Evolutionary conservation across 2,329 filamentous ascomycete species (phyloP).

Genomic region (Trichoderma cornu-damae): DNA sequence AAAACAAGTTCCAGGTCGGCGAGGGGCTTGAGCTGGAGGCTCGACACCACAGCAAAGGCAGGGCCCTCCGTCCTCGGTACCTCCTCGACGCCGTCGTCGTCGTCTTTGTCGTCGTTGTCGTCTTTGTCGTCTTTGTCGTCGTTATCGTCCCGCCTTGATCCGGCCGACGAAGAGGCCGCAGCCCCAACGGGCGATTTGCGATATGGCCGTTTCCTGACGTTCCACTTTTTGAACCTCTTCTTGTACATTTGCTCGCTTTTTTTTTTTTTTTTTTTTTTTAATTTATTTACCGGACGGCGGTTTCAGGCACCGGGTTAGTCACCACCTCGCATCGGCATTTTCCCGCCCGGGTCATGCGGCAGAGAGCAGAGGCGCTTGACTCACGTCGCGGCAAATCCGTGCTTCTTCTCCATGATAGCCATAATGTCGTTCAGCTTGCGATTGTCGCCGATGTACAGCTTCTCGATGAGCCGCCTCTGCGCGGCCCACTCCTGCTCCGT

Average conservation of each 20-base stretch:
- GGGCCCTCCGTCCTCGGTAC: background rate
- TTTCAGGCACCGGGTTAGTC: background rate
- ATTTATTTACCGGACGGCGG: too few species aligned
- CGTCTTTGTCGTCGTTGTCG: too few species aligned
- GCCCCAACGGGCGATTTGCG: constrained; percentile 23
- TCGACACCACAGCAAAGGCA: constrained; percentile 20
- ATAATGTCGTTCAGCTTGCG: constrained; percentile 36
- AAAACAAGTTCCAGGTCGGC: constrained; percentile 32
- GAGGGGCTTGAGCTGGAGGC: constrained; percentile 26
- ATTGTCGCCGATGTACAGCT: constrained; percentile 33
- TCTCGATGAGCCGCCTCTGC: constrained; percentile 31
- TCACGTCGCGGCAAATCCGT: constrained; percentile 37
- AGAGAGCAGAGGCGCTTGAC: constrained; percentile 20
- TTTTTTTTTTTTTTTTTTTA: too few species aligned
- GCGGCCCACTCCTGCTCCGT: constrained; percentile 34
- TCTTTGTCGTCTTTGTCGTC: background rate
- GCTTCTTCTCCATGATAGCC: constrained; percentile 31
- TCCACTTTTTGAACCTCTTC: constrained; percentile 38
- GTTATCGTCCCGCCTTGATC: background rate
- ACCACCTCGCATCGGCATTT: background rate
- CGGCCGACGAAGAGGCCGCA: background rate
- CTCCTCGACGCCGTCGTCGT: background rate
- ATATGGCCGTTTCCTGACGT: constrained; percentile 35
- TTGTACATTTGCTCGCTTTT: constrained; percentile 38
- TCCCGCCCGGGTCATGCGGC: background rate